Evolutionary conservation across 306 rosid species (phyloP).

Genomic region (Prunus campanulata): DNA sequence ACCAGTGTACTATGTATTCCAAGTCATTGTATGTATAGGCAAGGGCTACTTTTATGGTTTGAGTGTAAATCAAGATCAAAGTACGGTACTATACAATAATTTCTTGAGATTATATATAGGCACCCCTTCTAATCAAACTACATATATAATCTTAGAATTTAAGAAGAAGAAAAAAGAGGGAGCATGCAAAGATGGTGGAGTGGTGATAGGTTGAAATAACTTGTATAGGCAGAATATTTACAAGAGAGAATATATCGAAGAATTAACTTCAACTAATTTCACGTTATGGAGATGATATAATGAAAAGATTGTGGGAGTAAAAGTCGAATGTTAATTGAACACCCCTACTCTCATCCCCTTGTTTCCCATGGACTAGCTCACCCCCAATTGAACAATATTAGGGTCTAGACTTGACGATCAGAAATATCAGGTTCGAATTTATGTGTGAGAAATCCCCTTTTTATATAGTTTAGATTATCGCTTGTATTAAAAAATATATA

Average conservation of each 20-base stretch:
- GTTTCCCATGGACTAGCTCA: not conserved
- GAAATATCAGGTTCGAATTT: too few relatives aligned
- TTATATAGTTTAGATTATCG: fast-evolving
- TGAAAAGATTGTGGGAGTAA: slow-evolving; percentile 1
- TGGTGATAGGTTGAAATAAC: not conserved
- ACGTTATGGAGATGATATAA: not conserved
- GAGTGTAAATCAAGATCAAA: too few relatives aligned
- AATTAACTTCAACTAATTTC: not conserved
- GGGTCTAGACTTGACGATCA: too few relatives aligned
- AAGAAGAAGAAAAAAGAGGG: not conserved
- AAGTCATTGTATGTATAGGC: too few relatives aligned
- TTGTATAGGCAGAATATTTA: not conserved
- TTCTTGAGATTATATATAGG: too few relatives aligned
- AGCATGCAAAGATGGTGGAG: not conserved
- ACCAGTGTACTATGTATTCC: too few relatives aligned
- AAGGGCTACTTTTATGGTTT: too few relatives aligned
- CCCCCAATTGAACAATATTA: not conserved
- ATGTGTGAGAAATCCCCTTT: too few relatives aligned
- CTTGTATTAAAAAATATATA: too few relatives aligned
- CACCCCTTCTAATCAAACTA: too few relatives aligned
- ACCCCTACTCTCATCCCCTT: not conserved
- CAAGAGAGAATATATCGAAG: not conserved
- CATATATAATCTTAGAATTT: too few relatives aligned
- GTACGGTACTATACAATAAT: too few relatives aligned
- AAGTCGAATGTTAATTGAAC: not conserved